Evolutionary conservation across 176 grass and related monocot species (phyloP).

Genomic region (Paspalum notatum): DNA sequence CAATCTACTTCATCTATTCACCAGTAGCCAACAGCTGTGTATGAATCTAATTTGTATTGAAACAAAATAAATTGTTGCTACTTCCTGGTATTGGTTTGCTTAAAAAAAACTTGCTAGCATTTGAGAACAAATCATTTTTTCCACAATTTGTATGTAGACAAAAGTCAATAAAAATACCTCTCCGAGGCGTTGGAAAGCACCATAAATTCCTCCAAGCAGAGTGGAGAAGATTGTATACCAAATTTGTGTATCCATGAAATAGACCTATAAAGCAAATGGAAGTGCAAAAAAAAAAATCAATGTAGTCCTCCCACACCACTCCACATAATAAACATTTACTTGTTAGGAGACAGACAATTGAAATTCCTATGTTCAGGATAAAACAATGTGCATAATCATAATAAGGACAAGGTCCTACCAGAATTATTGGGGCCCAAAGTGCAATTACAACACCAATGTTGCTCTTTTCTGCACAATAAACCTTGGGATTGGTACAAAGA

Average conservation of each 20-base stretch:
- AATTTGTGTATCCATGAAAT: constrained; percentile 99
- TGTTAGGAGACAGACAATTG: neutral
- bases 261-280: constrained; percentile 66
- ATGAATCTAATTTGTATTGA: neutral
- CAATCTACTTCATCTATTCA: neutral
- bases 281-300: constrained; percentile 32
- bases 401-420: constrained; percentile 58
- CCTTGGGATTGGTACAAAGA: constrained; percentile 31
- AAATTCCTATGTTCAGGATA: neutral
- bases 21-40: neutral
- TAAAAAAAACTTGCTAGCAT: neutral
- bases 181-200: constrained; percentile 91
- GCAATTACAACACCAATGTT: constrained; percentile 86
- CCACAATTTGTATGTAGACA: neutral
- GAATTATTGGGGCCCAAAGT: constrained; percentile 90
- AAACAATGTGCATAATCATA: constrained; percentile 24
- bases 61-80: neutral
- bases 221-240: constrained; percentile 99
- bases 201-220: constrained; percentile 88
- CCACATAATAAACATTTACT: constrained; percentile 11
- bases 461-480: constrained; percentile 66
- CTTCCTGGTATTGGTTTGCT: neutral
- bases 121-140: constrained; percentile 19
- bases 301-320: constrained; percentile 17
- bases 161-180: constrained; percentile 59